These are phyloP conservation scores for Agastache rugosa DNA, from an alignment of 257 asterid genomes.

Conservation along the genomic window DNA sequence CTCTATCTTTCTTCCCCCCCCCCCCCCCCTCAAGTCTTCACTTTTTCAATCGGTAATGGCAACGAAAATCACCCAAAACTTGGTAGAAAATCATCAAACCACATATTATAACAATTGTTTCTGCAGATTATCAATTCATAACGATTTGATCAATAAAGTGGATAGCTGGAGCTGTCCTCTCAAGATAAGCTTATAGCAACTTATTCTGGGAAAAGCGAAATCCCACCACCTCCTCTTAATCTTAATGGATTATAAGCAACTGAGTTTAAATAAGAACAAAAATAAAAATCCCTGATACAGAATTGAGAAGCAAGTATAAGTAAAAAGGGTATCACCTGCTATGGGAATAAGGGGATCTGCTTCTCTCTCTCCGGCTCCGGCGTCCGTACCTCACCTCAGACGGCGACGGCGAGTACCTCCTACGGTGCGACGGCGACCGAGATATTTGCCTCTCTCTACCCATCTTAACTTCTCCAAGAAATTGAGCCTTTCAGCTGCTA, in stretches of 20 bases:
- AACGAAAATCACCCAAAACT: not conserved
- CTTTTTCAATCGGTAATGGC: conserved; percentile 5
- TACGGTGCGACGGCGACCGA: conserved; percentile 75
- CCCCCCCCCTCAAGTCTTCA: not conserved
- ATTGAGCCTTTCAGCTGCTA: conserved; percentile 45
- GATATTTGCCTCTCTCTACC: conserved; percentile 86
- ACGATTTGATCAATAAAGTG: conserved; percentile 1
- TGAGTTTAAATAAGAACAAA: not conserved
- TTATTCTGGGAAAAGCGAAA: not conserved
- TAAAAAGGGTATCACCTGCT: conserved; percentile 96
- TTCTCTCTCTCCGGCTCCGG: conserved; percentile 87
- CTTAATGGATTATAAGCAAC: not conserved
- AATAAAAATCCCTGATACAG: conserved; percentile 5
- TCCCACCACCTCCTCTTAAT: not conserved
- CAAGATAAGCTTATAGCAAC: not conserved
- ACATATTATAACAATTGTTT: not conserved
- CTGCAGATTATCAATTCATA: conserved; percentile 11
- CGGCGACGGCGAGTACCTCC: conserved; percentile 87
- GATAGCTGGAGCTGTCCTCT: conserved; percentile 9
- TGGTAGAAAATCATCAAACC: conserved; percentile 4
- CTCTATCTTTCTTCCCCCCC: not conserved
- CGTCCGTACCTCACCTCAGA: conserved; percentile 84
- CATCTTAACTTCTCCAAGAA: conserved; percentile 49
- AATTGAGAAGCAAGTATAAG: conserved; percentile 42
- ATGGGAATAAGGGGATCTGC: conserved; percentile 79